Evolutionary conservation across 495 filamentous ascomycete species (phyloP).

Genomic region (Rostrohypoxylon terebratum): DNA sequence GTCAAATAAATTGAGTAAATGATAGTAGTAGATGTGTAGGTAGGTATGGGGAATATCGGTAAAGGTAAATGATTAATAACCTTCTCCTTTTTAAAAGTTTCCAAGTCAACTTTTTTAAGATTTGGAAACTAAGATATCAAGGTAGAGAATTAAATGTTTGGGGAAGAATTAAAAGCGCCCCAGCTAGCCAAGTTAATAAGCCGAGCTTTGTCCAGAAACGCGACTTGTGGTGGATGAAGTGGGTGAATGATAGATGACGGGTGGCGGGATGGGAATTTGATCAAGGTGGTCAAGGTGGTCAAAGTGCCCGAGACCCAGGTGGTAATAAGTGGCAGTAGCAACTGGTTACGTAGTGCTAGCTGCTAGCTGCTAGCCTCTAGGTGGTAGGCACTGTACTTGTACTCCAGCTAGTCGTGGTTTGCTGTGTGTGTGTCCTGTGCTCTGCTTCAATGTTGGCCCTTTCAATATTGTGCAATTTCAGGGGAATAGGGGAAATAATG

Average conservation of each 20-base stretch:
- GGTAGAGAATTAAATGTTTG: conserved; percentile 11
- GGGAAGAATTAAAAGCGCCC: conserved; percentile 9
- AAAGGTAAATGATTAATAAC: background rate
- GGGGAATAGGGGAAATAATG: background rate
- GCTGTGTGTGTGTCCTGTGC: background rate
- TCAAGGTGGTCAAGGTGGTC: background rate
- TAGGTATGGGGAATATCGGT: no score
- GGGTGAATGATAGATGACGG: background rate
- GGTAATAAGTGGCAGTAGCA: background rate
- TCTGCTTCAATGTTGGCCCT: background rate
- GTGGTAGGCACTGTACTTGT: no score
- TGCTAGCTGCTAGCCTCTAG: no score
- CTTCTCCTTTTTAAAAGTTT: background rate
- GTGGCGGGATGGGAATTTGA: conserved; percentile 21
- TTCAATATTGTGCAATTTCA: background rate
- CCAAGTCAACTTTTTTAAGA: background rate
- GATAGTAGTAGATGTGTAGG: background rate
- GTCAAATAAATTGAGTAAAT: background rate
- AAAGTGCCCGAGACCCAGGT: no score
- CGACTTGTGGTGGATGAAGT: background rate
- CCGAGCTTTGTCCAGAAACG: conserved; percentile 35
- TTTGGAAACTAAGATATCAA: background rate
- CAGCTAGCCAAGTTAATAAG: conserved; percentile 14
- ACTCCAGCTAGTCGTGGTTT: background rate
- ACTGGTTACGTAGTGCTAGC: background rate